Conservation (phyloP, 768 basidiomycete genomes). For the Panaeolus papilionaceus region DNA sequence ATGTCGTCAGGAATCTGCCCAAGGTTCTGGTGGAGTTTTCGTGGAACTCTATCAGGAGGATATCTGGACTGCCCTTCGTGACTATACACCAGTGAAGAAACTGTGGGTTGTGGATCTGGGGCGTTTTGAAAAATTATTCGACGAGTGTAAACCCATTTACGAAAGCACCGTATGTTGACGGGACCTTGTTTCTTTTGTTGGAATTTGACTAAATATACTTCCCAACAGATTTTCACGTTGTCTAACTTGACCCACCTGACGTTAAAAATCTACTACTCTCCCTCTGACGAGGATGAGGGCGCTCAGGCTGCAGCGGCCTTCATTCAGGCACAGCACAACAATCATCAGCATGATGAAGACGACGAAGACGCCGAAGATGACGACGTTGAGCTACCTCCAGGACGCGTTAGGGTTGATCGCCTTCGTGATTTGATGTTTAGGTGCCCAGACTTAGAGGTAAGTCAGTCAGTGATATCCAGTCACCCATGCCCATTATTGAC, state of each 20-base stretch:
- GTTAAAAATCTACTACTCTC: slow-evolving; percentile 23
- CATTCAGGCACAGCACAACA: slow-evolving; percentile 3
- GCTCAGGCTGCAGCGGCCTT: slow-evolving; percentile 2
- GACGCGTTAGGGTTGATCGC: slow-evolving; percentile 23
- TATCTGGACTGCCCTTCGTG: slow-evolving; percentile 28
- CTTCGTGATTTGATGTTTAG: slow-evolving; percentile 20
- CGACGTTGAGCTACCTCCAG: slow-evolving; percentile 19
- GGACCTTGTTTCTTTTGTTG: not conserved
- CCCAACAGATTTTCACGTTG: slow-evolving; percentile 25
- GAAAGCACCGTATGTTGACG: slow-evolving; percentile 24
- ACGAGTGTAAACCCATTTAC: slow-evolving; percentile 24
- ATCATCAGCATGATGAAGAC: not conserved
- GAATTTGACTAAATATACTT: not conserved
- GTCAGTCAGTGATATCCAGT: not conserved
- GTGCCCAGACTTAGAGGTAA: slow-evolving; percentile 27
- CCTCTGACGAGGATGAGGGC: slow-evolving; percentile 7
- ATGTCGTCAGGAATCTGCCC: not conserved
- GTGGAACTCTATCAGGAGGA: slow-evolving; percentile 23
- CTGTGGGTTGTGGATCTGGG: slow-evolving; percentile 27
- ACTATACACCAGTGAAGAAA: slow-evolving; percentile 21
- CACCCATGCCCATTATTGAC: not conserved
- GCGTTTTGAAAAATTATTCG: slow-evolving; percentile 4
- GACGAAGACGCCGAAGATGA: slow-evolving; percentile 20
- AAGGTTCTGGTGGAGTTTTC: not conserved
- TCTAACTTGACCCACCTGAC: slow-evolving; percentile 24